phyloP scores from a whole-genome alignment of 23 red algal genomes.

The Agarophyton chilense region DNA sequence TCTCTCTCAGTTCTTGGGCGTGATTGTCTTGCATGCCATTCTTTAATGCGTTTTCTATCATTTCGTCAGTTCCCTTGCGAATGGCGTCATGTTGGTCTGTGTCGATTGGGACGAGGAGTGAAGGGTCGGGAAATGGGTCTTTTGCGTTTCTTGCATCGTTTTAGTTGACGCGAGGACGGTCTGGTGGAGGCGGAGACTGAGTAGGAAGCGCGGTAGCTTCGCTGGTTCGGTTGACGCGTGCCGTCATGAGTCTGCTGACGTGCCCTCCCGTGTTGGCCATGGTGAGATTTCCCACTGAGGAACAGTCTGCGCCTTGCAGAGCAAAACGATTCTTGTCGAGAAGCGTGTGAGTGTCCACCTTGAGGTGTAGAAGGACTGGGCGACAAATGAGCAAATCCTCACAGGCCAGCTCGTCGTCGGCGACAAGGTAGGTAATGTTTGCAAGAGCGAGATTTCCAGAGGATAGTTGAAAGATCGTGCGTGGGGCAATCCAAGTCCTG shows the following conservation, averaged over 20 bases:
- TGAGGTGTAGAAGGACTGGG: background rate
- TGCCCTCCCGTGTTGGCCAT: background rate
- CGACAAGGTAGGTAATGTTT: background rate
- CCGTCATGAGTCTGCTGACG: background rate
- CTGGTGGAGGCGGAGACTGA: too few relatives aligned
- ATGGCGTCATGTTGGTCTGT: slow-evolving; percentile 22
- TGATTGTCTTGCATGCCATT: background rate
- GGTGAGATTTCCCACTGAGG: background rate
- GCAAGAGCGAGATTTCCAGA: background rate
- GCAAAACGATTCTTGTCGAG: background rate
- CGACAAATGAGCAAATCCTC: background rate
- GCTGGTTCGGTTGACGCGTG: background rate
- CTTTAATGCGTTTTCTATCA: background rate
- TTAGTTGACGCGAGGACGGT: background rate
- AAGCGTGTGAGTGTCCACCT: background rate
- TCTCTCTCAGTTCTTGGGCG: too few relatives aligned
- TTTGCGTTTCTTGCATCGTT: background rate
- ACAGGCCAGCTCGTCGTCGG: background rate
- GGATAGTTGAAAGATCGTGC: background rate
- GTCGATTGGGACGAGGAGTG: background rate
- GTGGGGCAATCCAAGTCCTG: background rate
- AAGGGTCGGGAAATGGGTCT: slow-evolving; percentile 33
- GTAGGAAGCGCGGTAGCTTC: background rate
- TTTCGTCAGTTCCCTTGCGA: background rate
- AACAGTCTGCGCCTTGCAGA: background rate